These are phyloP conservation scores for Ceratocystis alfenasii DNA, from an alignment of 2,329 filamentous ascomycete genomes.

Conservation along the genomic window DNA sequence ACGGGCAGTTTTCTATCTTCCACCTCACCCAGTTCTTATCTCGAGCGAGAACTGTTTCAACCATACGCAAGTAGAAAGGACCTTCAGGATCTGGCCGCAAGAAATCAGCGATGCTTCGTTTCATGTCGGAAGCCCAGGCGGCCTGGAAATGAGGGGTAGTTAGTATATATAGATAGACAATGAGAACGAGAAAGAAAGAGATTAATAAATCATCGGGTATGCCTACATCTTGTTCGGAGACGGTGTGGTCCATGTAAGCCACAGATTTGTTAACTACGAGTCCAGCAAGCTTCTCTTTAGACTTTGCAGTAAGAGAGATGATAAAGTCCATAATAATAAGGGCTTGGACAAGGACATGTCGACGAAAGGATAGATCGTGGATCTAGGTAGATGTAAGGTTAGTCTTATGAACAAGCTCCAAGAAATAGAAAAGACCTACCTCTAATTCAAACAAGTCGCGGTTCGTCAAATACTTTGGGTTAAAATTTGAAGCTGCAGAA, in stretches of 20 bases:
- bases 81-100: conserved; percentile 71
- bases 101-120: conserved; percentile 67
- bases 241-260: conserved; percentile 60
- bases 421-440: conserved; percentile 36
- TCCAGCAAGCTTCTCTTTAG: conserved; percentile 65
- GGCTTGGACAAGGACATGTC: conserved; percentile 89
- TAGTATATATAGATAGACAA: background rate
- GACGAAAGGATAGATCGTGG: conserved; percentile 83
- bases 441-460: conserved; percentile 91
- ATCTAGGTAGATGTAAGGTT: conserved; percentile 42
- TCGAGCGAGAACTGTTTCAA: conserved; percentile 85
- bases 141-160: conserved; percentile 33
- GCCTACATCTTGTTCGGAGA: conserved; percentile 72
- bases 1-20: conserved; percentile 89
- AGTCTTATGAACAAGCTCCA: background rate
- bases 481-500: conserved; percentile 43
- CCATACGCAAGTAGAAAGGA: conserved; percentile 89
- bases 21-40: conserved; percentile 99
- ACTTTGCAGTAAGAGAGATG: conserved; percentile 70
- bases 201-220: background rate
- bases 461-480: conserved; percentile 97
- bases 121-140: conserved; percentile 74
- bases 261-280: conserved; percentile 71
- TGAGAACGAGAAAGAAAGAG: background rate
- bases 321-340: conserved; percentile 92